Evolutionary conservation across 345 rosid species (phyloP).

Genomic region (Clarkia xantiana): DNA sequence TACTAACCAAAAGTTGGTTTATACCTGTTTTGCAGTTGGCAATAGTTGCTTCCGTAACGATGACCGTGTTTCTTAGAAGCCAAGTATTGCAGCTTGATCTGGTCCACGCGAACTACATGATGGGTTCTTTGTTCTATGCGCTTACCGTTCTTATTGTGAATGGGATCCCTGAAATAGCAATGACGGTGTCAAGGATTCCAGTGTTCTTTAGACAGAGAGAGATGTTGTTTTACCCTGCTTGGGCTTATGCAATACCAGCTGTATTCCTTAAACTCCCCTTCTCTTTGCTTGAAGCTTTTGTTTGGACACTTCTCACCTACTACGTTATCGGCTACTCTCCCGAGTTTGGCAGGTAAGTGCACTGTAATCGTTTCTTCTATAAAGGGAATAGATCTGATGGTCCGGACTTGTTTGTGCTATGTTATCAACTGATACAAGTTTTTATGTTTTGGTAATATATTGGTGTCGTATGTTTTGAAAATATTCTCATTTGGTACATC

Average conservation of each 20-base stretch:
- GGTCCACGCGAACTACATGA: conserved; percentile 30
- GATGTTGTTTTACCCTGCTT: conserved; percentile 44
- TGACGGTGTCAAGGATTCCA: conserved; percentile 35
- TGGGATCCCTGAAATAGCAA: conserved; percentile 38
- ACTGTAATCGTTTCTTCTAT: no score
- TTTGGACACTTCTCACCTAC: conserved; percentile 59
- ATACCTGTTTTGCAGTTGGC: conserved; percentile 23
- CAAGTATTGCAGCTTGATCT: conserved; percentile 33
- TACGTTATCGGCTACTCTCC: conserved; percentile 70
- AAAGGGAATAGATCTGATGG: no score
- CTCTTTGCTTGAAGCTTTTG: conserved; percentile 33
- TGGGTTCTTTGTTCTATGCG: conserved; percentile 38
- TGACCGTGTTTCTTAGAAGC: conserved; percentile 36
- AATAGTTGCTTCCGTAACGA: conserved; percentile 31
- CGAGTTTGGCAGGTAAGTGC: conserved; percentile 41
- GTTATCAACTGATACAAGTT: no score
- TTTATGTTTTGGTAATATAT: no score
- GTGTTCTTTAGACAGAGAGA: conserved; percentile 51
- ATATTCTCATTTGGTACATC: no score
- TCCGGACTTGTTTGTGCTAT: no score
- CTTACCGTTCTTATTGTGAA: conserved; percentile 27
- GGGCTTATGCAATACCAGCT: conserved; percentile 58
- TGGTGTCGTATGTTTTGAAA: no score
- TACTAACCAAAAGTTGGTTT: no score
- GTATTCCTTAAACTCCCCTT: conserved; percentile 36